Conservation (phyloP, 139 green algal species). For the Chlorella sp. region DNA sequence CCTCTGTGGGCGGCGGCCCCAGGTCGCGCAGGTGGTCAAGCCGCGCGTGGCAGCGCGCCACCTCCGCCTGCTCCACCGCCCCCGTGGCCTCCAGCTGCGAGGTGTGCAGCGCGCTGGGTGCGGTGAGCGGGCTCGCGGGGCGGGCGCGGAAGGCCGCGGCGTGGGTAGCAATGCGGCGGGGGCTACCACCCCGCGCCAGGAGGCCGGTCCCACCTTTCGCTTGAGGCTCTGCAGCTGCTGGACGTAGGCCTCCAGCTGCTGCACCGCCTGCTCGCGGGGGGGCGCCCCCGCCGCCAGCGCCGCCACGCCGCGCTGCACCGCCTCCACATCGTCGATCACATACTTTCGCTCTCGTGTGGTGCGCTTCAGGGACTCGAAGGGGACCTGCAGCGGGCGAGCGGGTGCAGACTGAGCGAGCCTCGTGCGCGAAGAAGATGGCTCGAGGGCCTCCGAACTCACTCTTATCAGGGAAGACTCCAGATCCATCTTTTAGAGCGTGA, state of each 20-base stretch:
- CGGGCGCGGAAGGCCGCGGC: not conserved
- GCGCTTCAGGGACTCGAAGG: constrained; percentile 77
- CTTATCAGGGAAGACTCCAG: too few species aligned
- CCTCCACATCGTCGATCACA: constrained; percentile 48
- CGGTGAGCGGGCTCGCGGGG: too few species aligned
- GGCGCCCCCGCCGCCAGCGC: not conserved
- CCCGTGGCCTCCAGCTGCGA: constrained; percentile 63
- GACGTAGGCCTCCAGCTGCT: constrained; percentile 50
- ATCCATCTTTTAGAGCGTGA: too few species aligned
- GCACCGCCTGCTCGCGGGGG: too few species aligned
- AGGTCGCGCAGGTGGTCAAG: constrained; percentile 62
- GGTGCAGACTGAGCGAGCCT: too few species aligned
- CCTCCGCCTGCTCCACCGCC: constrained; percentile 60
- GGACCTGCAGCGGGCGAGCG: constrained; percentile 51
- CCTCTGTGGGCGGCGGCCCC: constrained; percentile 32
- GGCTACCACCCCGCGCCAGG: too few species aligned
- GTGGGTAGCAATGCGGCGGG: too few species aligned
- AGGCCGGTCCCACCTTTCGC: constrained; percentile 71
- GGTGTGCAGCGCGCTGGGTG: too few species aligned
- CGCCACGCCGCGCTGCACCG: not conserved
- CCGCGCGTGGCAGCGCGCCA: constrained; percentile 56
- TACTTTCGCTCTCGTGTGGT: constrained; percentile 80
- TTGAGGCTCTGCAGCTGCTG: constrained; percentile 68
- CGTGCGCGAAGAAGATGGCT: too few species aligned
- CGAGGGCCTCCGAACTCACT: too few species aligned